Evolutionary conservation across 1,284 basidiomycete genomes (phyloP), one percentile per base, ranked within the genome.

Genomic region (Malassezia vespertilionis): DNA sequence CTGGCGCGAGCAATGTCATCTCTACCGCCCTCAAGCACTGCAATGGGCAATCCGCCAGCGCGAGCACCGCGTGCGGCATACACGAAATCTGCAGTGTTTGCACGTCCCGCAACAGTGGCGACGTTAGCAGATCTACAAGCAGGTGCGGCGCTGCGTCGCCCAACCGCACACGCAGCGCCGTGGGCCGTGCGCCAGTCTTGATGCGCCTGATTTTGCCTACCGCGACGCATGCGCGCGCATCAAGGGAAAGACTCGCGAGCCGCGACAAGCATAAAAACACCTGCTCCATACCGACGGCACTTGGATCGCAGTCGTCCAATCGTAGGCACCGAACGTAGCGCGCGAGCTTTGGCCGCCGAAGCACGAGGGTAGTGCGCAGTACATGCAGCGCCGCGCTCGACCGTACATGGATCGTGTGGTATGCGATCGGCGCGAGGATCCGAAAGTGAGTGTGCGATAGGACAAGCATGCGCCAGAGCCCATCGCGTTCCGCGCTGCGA

Each of bases 211-310:
- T 40, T 18, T 33, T 22, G 34, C 47, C 44, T 17, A 50, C 17
- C 11, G 30, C 21, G 14, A 23, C 20, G n/a, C 14, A 22, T 4
- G 41, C 28, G 11, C 14, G 22, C 12, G 17, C 38, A 21, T 51
- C 48, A 2, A 51, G 15, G 20, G 32, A 21, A 5, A 51, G 27
- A 10, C 18, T 21, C 12, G 14, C 22, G 23, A 51, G 35, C 12
- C 14, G 15, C 2, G 27, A 31, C 15, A 38, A 14, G 2, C 20
- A 18, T 5, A 51, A 23, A 0, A 45, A 17, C 21, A 51, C 15
- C 24, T 51, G 48, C 44, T 51, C 48, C 18, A 45, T n/a, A 1
- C 28, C 48, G 5, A 51, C 31, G 1, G 42, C 27, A 4, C 26
- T 8, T 2, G 42, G 12, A 12, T 23, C 27, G 1, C 18, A 37